Evolutionary conservation across 352 stramenopile genomes (phyloP).

Genomic region (Pythium utonaiense): DNA sequence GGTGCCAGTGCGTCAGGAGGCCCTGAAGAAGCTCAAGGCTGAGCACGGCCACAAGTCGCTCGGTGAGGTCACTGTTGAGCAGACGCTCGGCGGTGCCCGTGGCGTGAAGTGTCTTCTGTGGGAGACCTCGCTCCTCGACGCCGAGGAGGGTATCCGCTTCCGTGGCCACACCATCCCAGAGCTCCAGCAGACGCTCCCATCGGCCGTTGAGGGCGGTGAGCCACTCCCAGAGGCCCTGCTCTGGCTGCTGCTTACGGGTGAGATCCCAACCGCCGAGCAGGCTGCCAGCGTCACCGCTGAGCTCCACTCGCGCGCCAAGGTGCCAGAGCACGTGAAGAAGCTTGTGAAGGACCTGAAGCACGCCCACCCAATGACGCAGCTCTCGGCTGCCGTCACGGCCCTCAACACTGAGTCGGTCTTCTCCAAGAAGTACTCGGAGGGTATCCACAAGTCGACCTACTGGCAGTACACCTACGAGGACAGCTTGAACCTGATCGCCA

Average conservation of each 20-base stretch:
- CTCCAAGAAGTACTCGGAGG: constrained; percentile 95
- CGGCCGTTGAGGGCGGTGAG: constrained; percentile 91
- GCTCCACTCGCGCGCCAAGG: constrained; percentile 92
- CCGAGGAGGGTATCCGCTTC: constrained; percentile 98
- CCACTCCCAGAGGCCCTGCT: constrained; percentile 96
- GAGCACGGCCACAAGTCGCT: constrained; percentile 92
- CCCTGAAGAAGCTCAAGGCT: constrained; percentile 93
- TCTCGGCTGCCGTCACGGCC: constrained; percentile 92
- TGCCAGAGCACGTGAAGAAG: constrained; percentile 94
- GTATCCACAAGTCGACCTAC: constrained; percentile 98
- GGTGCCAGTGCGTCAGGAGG: constrained; percentile 89
- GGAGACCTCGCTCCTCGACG: constrained; percentile 96
- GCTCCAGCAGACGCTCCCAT: constrained; percentile 94
- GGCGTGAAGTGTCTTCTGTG: constrained; percentile 99
- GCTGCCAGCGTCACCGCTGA: constrained; percentile 94
- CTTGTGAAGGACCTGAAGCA: constrained; percentile 96
- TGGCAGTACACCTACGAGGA: constrained; percentile 98
- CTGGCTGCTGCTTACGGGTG: constrained; percentile 97
- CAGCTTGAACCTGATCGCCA: constrained; percentile 97
- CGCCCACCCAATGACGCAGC: constrained; percentile 99
- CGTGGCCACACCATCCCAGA: constrained; percentile 98
- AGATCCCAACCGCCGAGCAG: constrained; percentile 97
- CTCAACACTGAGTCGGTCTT: constrained; percentile 96
- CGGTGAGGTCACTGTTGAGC: constrained; percentile 94
- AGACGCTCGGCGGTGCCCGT: constrained; percentile 96